Conservation (phyloP, 768 basidiomycete species). For the Atractiella rhizophila region DNA sequence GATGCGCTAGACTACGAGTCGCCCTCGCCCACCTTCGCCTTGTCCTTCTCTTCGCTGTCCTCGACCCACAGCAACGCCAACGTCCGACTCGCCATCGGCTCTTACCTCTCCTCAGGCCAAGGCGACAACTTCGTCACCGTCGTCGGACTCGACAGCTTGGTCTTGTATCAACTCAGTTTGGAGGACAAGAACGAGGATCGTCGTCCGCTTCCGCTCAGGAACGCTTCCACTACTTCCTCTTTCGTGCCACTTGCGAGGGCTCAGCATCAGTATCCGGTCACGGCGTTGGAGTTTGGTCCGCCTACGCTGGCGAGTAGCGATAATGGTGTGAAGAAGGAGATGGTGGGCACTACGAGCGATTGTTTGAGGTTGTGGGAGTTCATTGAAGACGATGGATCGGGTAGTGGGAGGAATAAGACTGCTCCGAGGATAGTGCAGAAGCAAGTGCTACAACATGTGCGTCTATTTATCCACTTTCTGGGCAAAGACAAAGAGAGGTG, state of each 20-base stretch:
- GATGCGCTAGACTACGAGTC: conserved; percentile 12
- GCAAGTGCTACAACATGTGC: background rate
- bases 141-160: conserved; percentile 43
- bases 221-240: conserved; percentile 37
- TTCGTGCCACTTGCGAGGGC: conserved; percentile 65
- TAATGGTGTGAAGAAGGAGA: conserved; percentile 32
- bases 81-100: conserved; percentile 56
- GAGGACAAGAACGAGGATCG: conserved; percentile 43
- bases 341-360: conserved; percentile 83
- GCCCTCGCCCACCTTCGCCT: conserved; percentile 9
- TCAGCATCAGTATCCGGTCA: conserved; percentile 75
- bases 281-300: conserved; percentile 81
- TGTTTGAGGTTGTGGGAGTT: conserved; percentile 82
- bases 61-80: conserved; percentile 4
- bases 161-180: conserved; percentile 45
- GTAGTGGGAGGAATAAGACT: conserved; percentile 4
- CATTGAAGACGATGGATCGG: conserved; percentile 30
- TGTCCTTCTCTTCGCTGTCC: conserved; percentile 11
- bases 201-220: conserved; percentile 1
- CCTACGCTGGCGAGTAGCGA: conserved; percentile 12
- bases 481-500: conserved; percentile 9
- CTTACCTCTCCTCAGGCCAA: conserved; percentile 28
- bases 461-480: conserved; percentile 6
- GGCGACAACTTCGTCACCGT: conserved; percentile 52
- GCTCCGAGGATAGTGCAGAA: conserved; percentile 8